phyloP scores from a whole-genome alignment of 768 basidiomycete species.

The Hysterangium stoloniferum region DNA sequence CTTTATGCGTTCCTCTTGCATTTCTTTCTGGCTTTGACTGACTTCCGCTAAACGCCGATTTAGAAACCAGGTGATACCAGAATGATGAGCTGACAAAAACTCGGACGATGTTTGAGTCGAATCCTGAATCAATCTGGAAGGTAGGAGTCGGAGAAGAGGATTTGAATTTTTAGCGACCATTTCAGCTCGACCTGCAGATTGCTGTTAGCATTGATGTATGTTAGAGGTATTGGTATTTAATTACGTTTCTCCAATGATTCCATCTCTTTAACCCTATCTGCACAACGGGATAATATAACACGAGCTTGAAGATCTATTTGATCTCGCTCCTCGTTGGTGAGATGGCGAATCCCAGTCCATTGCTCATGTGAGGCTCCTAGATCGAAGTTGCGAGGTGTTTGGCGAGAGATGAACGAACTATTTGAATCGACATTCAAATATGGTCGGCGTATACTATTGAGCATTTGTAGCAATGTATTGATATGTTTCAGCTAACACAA shows the following conservation, averaged over 20 bases:
- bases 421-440: constrained; percentile 78
- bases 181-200: constrained; percentile 52
- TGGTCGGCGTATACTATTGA: constrained; percentile 69
- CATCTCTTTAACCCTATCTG: constrained; percentile 81
- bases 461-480: constrained; percentile 59
- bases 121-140: constrained; percentile 58
- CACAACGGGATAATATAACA: constrained; percentile 76
- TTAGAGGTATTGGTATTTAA: constrained; percentile 11
- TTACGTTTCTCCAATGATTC: constrained; percentile 84
- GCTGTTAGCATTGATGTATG: constrained; percentile 13
- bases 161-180: constrained; percentile 57
- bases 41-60: constrained; percentile 71
- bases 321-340: constrained; percentile 88
- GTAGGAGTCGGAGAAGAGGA: constrained; percentile 62
- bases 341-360: constrained; percentile 59
- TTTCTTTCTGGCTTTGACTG: constrained; percentile 70
- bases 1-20: constrained; percentile 92
- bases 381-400: constrained; percentile 48
- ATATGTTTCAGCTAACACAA: constrained; percentile 60
- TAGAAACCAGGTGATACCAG: constrained; percentile 90
- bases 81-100: constrained; percentile 80
- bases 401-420: constrained; percentile 42
- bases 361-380: constrained; percentile 36
- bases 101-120: constrained; percentile 49
- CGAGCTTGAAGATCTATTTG: constrained; percentile 92